These are phyloP conservation scores for Erucastrum elatum DNA, from an alignment of 345 rosid species.

Conservation along the genomic window DNA sequence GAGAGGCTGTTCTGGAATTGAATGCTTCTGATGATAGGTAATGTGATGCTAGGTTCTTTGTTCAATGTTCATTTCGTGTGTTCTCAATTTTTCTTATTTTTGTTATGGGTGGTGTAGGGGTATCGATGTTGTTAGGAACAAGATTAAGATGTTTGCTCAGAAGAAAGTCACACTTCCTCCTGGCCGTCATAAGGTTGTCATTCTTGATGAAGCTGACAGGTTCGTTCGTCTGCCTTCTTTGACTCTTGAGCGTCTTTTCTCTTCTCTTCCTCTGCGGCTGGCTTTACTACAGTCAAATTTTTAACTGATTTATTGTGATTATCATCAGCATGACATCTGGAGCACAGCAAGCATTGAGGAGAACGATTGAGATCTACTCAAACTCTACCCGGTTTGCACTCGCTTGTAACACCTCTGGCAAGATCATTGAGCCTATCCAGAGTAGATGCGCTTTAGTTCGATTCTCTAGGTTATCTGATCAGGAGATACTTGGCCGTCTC, in stretches of 20 bases:
- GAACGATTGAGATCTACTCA: slow-evolving; percentile 95
- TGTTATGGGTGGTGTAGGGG: slow-evolving; percentile 52
- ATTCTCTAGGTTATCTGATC: slow-evolving; percentile 90
- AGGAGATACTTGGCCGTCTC: slow-evolving; percentile 90
- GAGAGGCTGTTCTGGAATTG: slow-evolving; percentile 86
- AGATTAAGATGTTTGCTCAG: slow-evolving; percentile 98
- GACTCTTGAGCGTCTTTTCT: background rate
- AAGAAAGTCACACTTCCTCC: slow-evolving; percentile 92
- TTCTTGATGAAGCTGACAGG: slow-evolving; percentile 99
- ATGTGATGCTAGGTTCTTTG: background rate
- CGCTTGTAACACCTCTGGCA: slow-evolving; percentile 87
- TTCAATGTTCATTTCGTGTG: background rate
- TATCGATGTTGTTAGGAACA: slow-evolving; percentile 92
- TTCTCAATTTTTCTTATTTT: background rate
- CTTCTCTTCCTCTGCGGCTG: background rate
- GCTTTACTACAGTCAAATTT: background rate
- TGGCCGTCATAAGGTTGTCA: slow-evolving; percentile 84
- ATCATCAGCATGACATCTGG: slow-evolving; percentile 87
- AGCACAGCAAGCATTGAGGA: slow-evolving; percentile 96
- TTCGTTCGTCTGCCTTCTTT: too few relatives aligned
- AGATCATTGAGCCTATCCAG: slow-evolving; percentile 96
- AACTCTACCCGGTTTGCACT: slow-evolving; percentile 96
- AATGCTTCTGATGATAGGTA: slow-evolving; percentile 99
- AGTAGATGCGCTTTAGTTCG: slow-evolving; percentile 97
- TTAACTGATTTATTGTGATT: background rate